phyloP scores from a whole-genome alignment of 169 alveolate species.

The Blepharisma undulans region DNA sequence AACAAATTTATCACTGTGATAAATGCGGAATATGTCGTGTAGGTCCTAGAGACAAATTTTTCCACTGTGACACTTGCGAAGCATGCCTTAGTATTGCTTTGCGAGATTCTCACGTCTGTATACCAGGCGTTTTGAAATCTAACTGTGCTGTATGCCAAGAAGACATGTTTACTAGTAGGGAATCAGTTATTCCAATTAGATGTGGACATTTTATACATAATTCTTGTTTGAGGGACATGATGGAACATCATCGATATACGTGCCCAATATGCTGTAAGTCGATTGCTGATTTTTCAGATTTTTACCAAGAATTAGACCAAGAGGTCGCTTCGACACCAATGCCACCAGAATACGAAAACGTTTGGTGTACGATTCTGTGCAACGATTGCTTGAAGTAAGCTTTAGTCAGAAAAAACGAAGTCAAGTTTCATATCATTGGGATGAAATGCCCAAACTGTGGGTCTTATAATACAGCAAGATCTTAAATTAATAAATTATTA shows the following conservation, averaged over 20 bases:
- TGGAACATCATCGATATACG: not conserved
- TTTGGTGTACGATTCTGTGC: constrained; percentile 42
- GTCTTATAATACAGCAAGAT: not conserved
- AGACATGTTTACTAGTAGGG: constrained; percentile 46
- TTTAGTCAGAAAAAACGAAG: not conserved
- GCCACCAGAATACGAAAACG: constrained; percentile 64
- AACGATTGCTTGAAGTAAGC: constrained; percentile 49
- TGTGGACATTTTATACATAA: constrained; percentile 63
- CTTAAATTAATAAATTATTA: not conserved
- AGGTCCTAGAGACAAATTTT: constrained; percentile 72
- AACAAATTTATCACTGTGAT: constrained; percentile 79
- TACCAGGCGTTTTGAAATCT: not conserved
- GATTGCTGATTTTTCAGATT: constrained; percentile 30
- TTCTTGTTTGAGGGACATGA: constrained; percentile 36
- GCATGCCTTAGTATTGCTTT: constrained; percentile 42
- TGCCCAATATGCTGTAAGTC: constrained; percentile 62
- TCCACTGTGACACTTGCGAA: constrained; percentile 75
- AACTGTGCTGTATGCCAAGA: constrained; percentile 59
- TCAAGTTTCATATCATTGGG: constrained; percentile 10
- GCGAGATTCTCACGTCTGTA: constrained; percentile 52
- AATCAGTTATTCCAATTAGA: constrained; percentile 15
- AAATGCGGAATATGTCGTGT: constrained; percentile 84
- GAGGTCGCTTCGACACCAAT: constrained; percentile 47
- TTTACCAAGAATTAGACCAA: constrained; percentile 35
- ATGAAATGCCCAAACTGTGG: constrained; percentile 5